phyloP scores from a whole-genome alignment of 108 stramenopile genomes.

The Nannochloropsis gaditana region DNA sequence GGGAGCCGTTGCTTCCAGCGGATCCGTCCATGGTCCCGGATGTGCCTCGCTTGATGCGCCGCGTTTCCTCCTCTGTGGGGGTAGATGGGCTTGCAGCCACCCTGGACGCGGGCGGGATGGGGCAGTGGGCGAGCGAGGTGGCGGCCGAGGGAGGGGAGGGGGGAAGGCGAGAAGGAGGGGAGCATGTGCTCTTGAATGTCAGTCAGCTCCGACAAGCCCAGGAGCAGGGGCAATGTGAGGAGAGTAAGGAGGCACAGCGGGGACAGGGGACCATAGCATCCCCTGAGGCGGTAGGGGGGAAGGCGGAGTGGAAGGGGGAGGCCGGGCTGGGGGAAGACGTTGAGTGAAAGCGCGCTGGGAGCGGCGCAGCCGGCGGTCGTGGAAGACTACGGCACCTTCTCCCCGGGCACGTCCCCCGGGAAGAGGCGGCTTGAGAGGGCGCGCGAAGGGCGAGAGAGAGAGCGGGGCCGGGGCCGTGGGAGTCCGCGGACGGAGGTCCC shows the following conservation, averaged over 20 bases:
- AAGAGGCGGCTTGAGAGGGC: neutral
- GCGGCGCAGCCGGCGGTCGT: neutral
- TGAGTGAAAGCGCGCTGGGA: neutral
- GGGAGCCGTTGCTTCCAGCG: neutral
- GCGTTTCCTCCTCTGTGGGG: neutral
- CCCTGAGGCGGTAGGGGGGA: neutral
- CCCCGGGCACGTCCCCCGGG: neutral
- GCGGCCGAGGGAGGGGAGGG: neutral
- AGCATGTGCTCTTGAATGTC: neutral
- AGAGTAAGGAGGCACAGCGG: neutral
- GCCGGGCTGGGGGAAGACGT: neutral
- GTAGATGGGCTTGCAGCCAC: too few relatives aligned
- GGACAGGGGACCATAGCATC: too few relatives aligned
- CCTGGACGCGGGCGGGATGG: neutral
- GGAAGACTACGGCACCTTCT: neutral
- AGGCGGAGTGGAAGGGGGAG: neutral
- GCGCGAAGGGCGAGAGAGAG: neutral
- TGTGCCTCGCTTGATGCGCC: neutral
- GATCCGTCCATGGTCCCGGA: too few relatives aligned
- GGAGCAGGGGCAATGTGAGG: neutral
- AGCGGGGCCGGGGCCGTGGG: neutral
- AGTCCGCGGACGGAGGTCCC: too few relatives aligned
- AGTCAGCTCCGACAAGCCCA: neutral
- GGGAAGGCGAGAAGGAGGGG: constrained; percentile 8
- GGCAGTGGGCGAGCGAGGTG: neutral